Base-by-base conservation (phyloP, 1,139 yeast genomes). In the Saccharomyces hybrid region DNA sequence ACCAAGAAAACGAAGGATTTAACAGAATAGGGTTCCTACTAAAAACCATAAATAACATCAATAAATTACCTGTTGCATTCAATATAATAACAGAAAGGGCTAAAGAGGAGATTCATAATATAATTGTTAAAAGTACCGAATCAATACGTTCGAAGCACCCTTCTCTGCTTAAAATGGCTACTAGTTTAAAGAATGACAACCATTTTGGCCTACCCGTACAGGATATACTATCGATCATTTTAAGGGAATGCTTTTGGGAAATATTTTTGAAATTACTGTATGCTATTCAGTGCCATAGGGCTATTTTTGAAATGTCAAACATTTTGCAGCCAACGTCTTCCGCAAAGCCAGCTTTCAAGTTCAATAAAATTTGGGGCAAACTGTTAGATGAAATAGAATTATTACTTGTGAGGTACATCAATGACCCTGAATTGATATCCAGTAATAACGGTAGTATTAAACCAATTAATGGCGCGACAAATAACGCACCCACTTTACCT, bases 181-280 rank as follows among this genome's bases (percentile, higher is more conserved):
- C 47, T 31, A 55, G 59, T 13, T 44, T 59, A 6, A 51, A 59
- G 4, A 57, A 52, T 25, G 63, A 66, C 29, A 59, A 63, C n/a
- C 68, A 66, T 23, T 67, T 69, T 52, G 72, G 71, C n/a, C 50
- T 65, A 2, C 61, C 75, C 1, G 64, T 65, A 53, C 67, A 61
- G 56, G 87, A 83, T 57, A 70, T 80, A 26, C 74, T 84, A 13
- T 81, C 85, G 0, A 68, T 79, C 0, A 76, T 88, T 0, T 73
- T 88, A 47, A 82, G 84, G 60, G 91, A 87, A 60, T 74, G 88
- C 51, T 86, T 87, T 61, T 82, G 88, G 67, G 76, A 82, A 1
- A 74, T 88, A 8, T 88, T 86, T 62, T 73, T 81, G 28, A 84
- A 82, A 65, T 71, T 82, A 54, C 71, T 85, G 53, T 77, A 83